Evolutionary conservation across 108 stramenopile genomes (phyloP), one percentile per base, ranked within the genome.

Genomic region (Nannochloropsis salina): DNA sequence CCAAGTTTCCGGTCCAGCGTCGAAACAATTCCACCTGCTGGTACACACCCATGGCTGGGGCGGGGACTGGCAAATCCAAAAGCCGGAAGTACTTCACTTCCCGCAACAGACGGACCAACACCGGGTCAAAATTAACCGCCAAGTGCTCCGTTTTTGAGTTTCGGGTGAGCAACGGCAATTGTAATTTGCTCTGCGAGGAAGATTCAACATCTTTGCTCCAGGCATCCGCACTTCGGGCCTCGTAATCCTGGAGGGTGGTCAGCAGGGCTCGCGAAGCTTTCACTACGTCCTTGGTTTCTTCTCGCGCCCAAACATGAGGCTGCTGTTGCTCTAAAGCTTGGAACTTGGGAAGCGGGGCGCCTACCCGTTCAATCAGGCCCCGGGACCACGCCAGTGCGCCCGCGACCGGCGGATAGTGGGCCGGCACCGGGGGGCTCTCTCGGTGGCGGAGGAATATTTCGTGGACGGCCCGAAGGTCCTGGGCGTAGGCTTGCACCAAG

Each of bases 51-150:
- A 95, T 86, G 9, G 95, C 95, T 15, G 90, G 89, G 10, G 94
- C 93, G 8, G 95, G 95, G 10, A 96, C 95, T 31, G 86, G 84
- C 42, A 95, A 90, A 45, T 90, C 93, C 9, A 95, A 89, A 4
- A 94, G 91, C 45, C 95, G 87, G 82, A 96, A 95, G 88, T 96
- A 96, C 82, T 96, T 96, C 43, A 94, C 94, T 88, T 96, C 95
- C 31, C 95, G 93, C 61, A 96, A 88, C 0, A 96, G 94, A 10
- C 94, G 88, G 15, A 95, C 94, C 45, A 96, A 91, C 2, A 94
- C 94, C 9, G 95, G 94, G 88, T 96, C 95, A 82, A 96, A 96
- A 89, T 96, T 96, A n/a, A 95, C 95, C 51, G 85, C 47, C 15
- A 96, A 88, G 22, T 93, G 93, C 18, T 92, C 87, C 74, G 86